Evolutionary conservation across 1,284 basidiomycete genomes (phyloP), one percentile per base, ranked within the genome.

Genomic region (Filobasidium uniguttulatum): DNA sequence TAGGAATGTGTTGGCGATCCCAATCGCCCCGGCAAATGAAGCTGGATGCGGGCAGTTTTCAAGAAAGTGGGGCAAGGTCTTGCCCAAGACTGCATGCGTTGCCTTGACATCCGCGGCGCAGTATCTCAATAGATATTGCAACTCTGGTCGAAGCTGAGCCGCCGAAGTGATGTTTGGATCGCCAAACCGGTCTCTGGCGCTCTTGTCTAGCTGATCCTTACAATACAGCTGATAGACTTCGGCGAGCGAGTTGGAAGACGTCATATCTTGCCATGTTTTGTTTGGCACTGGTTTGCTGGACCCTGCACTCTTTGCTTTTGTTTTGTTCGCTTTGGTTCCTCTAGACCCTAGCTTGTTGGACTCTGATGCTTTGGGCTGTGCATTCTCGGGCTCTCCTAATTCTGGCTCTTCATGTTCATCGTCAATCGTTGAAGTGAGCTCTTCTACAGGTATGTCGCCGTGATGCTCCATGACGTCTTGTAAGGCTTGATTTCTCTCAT

Each of bases 211-310:
- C 17, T 77, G 71, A 57, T 87, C 83, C 6, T 77, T 78, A 49
- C 89, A 94, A 65, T 99, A 88, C 3, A 98, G 74, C 41, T 79
- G 79, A 0, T 90, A 91, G 12, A 98, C 90, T 55, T 96, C 91
- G 15, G 80, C 82, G 20, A 98, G 78, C 19, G 89, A 90, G 66
- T 96, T 98, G 33, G 81, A 80, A 1, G 90, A 86, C 0, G 90
- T 91, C 33, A 93, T 74, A 47, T 94, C 88, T 62, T 94, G 85
- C 94, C 93, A 99, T 3, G 9, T 12, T 29, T 43, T 43, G 22
- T 43, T 12, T 26, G n/a, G 17, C 81, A n/a, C 10, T 10, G n/a
- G 10, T 33, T 33, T 10, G 77, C 60, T n/a, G n/a, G n/a, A n/a
- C n/a, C n/a, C n/a, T n/a, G n/a, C n/a, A n/a, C n/a, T n/a, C n/a